A percentile compares a stretch with the other conserved stretches of the same genome.
Conservation (phyloP, 2,329 filamentous ascomycete species). For the Calonectria pseudoturangicola region DNA sequence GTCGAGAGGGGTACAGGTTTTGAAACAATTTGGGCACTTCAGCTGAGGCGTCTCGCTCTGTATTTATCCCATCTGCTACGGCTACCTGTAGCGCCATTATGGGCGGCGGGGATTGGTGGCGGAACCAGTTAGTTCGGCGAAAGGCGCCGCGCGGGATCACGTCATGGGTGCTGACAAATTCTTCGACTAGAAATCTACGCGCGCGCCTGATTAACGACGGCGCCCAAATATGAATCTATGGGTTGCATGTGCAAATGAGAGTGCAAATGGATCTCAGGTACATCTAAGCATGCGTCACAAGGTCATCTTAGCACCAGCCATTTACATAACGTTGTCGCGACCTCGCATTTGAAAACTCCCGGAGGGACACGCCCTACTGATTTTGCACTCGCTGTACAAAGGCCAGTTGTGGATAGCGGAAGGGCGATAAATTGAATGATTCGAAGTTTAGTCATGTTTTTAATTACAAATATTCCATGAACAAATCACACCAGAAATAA, state of each 20-base stretch:
- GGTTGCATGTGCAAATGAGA: neutral
- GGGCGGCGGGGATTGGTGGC: neutral
- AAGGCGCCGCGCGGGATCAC: constrained; percentile 21
- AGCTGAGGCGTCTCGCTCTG: neutral
- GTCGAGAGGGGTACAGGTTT: neutral
- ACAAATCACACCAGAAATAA: no score
- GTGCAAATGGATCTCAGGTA: neutral
- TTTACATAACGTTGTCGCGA: neutral
- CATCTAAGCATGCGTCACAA: neutral
- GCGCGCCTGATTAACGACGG: constrained; percentile 14
- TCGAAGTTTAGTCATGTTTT: neutral
- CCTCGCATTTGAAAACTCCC: neutral
- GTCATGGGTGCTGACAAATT: constrained; percentile 34
- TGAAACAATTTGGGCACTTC: neutral
- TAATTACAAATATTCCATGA: neutral
- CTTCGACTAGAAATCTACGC: neutral
- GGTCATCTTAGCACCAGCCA: neutral
- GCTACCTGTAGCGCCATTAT: neutral
- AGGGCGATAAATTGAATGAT: neutral
- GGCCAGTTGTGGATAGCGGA: neutral
- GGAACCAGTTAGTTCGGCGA: neutral
- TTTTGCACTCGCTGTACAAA: neutral
- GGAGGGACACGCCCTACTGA: neutral
- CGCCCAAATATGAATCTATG: neutral
- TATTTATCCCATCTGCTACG: constrained; percentile 7